Evolutionary conservation across 805 yeast species (phyloP).

Genomic region (Metschnikowia lochheadii): DNA sequence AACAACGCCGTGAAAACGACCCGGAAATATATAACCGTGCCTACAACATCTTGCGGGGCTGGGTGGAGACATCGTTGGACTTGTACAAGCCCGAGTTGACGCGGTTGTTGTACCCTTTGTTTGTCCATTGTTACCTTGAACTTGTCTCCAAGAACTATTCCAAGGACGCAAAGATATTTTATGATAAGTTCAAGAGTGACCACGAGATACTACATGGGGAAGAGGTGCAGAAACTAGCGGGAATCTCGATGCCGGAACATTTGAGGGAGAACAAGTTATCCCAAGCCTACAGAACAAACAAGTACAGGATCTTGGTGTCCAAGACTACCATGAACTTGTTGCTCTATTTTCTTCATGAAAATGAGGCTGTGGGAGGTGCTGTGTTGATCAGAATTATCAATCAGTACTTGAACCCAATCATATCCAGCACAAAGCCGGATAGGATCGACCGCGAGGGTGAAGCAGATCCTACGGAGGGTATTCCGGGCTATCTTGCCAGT

Average conservation of each 20-base stretch:
- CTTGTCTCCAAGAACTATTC: conserved; percentile 62
- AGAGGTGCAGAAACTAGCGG: conserved; percentile 68
- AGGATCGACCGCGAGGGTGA: conserved; percentile 42
- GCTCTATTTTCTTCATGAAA: conserved; percentile 83
- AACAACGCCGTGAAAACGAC: conserved; percentile 45
- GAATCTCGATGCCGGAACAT: conserved; percentile 77
- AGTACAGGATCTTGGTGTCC: conserved; percentile 71
- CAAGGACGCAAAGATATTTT: conserved; percentile 66
- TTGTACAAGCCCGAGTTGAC: conserved; percentile 85
- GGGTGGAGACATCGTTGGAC: conserved; percentile 91
- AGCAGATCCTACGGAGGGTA: conserved; percentile 50
- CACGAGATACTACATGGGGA: conserved; percentile 72
- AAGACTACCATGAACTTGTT: conserved; percentile 81
- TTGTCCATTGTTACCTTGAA: conserved; percentile 82
- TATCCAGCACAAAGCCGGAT: conserved; percentile 38
- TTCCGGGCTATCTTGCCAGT: conserved; percentile 40
- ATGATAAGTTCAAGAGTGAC: conserved; percentile 68
- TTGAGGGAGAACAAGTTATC: conserved; percentile 80
- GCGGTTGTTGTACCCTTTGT: conserved; percentile 85
- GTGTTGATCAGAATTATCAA: conserved; percentile 81
- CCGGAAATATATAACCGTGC: conserved; percentile 78
- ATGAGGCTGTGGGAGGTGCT: conserved; percentile 89
- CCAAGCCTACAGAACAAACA: conserved; percentile 63
- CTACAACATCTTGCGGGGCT: conserved; percentile 70
- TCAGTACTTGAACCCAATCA: conserved; percentile 64